Evolutionary conservation across 306 rosid genomes (phyloP), one percentile per base, ranked within the genome.

Genomic region (Elaeagnus macrophylla): DNA sequence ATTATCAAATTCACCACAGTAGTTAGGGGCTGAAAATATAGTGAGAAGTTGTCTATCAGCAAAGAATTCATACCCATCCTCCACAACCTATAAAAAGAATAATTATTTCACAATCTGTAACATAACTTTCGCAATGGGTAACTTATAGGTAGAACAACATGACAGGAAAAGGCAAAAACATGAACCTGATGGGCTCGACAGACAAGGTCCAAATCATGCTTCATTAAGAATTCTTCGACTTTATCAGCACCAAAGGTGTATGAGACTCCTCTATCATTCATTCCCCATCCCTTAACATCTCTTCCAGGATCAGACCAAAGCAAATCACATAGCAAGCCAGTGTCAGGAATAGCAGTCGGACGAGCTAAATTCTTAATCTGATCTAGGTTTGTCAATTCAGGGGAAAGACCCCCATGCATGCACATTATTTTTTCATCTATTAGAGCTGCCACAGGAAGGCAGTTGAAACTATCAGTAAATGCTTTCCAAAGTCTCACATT

Each of bases 341-440:
- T 68, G 67, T 85, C 95, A 0, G 95, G 95, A 69, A 85, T 56
- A 40, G 75, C 78, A 40, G 75, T 76, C 2, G 95, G 90, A 64
- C 95, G 95, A 45, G 81, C 46, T 15, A 85, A 57, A 61, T 61
- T 73, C 70, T 90, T 66, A 69, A 85, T 79, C 67, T 82, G 83
- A 67, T 85, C 95, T 78, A 85, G 75, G 67, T 77, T 75, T 16
- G 77, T 46, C 49, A 85, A 73, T 67, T 82, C 95, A 49, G 95
- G 95, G 52, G 95, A 85, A 67, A 85, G 95, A 57, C 95, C 95
- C 72, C 95, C 95, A 67, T 86, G 95, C 95, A 86, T 86, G 72
- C 95, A 86, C 75, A 86, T 74, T 66, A 86, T 86, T 56, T 80
- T 86, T 71, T 86, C 90, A 62, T 82, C 90, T 62, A 86, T 69